Percentiles rank a stretch among this genome's conserved stretches.
Evolutionary conservation across 768 basidiomycete genomes (phyloP).

Genomic region (Sistotremastrum niveocremeum): DNA sequence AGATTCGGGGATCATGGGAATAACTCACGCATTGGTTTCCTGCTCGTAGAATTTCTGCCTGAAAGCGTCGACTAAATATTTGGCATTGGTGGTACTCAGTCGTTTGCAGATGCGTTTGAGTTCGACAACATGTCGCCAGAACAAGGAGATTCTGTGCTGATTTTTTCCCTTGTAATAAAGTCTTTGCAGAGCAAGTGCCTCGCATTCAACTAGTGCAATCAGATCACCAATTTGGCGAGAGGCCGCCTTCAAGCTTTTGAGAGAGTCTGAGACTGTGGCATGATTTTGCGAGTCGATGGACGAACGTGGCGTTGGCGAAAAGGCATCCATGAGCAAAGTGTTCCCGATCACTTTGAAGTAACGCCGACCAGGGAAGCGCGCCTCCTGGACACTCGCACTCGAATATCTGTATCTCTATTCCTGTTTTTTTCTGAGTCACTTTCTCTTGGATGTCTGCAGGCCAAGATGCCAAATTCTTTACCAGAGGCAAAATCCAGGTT

Average conservation of each 20-base stretch:
- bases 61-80: neutral
- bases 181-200: slow-evolving; percentile 47
- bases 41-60: neutral
- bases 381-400: too few species aligned
- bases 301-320: slow-evolving; percentile 8
- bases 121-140: slow-evolving; percentile 56
- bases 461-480: slow-evolving; percentile 87
- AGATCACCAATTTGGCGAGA: slow-evolving; percentile 1
- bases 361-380: too few species aligned
- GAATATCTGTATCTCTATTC: too few species aligned
- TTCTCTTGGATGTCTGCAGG: slow-evolving; percentile 25
- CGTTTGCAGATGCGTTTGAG: slow-evolving; percentile 38
- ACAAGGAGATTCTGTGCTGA: slow-evolving; percentile 55
- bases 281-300: slow-evolving; percentile 13
- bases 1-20: neutral
- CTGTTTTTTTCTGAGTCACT: neutral
- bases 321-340: slow-evolving; percentile 33
- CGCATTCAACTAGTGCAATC: slow-evolving; percentile 26
- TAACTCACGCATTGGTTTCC: neutral
- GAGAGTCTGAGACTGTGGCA: slow-evolving; percentile 16
- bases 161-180: slow-evolving; percentile 73
- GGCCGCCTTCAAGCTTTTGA: slow-evolving; percentile 13
- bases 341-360: too few species aligned
- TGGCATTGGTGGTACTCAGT: neutral
- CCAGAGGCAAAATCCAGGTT: slow-evolving; percentile 85